Evolutionary conservation across 768 basidiomycete species (phyloP).

Genomic region (Infundibulicybe gibba): DNA sequence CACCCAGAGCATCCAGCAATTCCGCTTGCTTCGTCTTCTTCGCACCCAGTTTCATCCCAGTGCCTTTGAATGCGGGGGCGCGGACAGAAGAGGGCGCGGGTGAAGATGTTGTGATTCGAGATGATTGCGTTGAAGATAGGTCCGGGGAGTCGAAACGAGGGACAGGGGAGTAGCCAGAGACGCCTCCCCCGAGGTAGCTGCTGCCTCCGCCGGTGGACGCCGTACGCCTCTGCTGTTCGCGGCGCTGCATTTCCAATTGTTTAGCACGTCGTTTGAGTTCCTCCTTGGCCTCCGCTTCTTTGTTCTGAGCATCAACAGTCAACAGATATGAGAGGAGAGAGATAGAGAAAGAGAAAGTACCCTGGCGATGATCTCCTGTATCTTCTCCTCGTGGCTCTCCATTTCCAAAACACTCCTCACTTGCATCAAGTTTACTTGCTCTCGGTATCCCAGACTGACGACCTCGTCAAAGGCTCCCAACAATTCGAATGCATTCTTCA

Average conservation of each 20-base stretch:
- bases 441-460: conserved; percentile 83
- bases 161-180: conserved; percentile 68
- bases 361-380: conserved; percentile 96
- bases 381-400: conserved; percentile 92
- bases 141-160: conserved; percentile 70
- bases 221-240: conserved; percentile 85
- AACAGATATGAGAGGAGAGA: conserved; percentile 1
- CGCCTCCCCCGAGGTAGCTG: conserved; percentile 64
- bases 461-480: conserved; percentile 97
- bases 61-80: conserved; percentile 83
- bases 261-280: conserved; percentile 97
- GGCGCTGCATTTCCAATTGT: conserved; percentile 95
- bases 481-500: conserved; percentile 88
- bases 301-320: conserved; percentile 59
- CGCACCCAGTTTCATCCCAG: conserved; percentile 94
- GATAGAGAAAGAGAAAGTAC: conserved; percentile 45
- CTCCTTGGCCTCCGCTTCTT: conserved; percentile 98
- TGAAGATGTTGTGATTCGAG: conserved; percentile 33
- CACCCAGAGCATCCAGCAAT: conserved; percentile 82
- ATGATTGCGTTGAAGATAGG: conserved; percentile 27
- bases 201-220: conserved; percentile 45
- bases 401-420: conserved; percentile 79
- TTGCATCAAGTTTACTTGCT: conserved; percentile 76
- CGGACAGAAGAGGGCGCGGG: conserved; percentile 47
- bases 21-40: conserved; percentile 92